Base-by-base conservation (phyloP, 1,284 basidiomycete genomes). In the Phylloboletellus chloephorus region DNA sequence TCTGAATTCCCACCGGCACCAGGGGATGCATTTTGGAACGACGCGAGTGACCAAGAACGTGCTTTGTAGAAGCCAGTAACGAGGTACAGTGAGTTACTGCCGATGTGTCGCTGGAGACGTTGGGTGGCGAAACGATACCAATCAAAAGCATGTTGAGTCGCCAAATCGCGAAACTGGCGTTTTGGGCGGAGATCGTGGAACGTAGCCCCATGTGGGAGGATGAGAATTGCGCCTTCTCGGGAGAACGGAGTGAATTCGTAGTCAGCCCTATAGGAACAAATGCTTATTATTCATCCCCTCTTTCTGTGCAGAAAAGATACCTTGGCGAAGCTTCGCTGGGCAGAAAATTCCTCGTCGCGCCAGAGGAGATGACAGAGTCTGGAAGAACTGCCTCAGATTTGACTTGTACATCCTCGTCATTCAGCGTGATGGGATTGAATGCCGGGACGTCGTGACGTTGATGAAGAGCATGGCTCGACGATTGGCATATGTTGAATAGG, bases 51-150 rank as follows among this genome's bases (percentile, higher is more conserved):
- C 29, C 29, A 39, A 4, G 37, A 39, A 1, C 20, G 21, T 4
- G 37, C 17, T 12, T 31, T 39, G 30, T 39, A 39, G 22, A 31
- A 39, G 10, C 37, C 37, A 25, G 37, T 39, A 10, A 39, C 31
- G 3, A 39, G 11, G 22, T 31, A 39, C 13, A 39, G 29, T 4
- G 37, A 39, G n/a, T 39, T 17, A n/a, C 13, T n/a, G 20, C 25
- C n/a, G 10, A 37, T 29, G 10, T 13, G 20, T 15, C 20, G 36
- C 6, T 24, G 19, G 26, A 29, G 19, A 11, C 29, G 25, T 11
- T 29, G 25, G 2, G 17, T 12, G 7, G 30, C 37, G 10, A 31
- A 39, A 11, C 30, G 31, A 12, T 31, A 39, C 37, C 37, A 39
- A 7, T 39, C 37, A 13, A 21, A 15, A 6, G 37, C 37, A 25